Conservation (phyloP, 2,329 filamentous ascomycete genomes). For the Botrytis elliptica region DNA sequence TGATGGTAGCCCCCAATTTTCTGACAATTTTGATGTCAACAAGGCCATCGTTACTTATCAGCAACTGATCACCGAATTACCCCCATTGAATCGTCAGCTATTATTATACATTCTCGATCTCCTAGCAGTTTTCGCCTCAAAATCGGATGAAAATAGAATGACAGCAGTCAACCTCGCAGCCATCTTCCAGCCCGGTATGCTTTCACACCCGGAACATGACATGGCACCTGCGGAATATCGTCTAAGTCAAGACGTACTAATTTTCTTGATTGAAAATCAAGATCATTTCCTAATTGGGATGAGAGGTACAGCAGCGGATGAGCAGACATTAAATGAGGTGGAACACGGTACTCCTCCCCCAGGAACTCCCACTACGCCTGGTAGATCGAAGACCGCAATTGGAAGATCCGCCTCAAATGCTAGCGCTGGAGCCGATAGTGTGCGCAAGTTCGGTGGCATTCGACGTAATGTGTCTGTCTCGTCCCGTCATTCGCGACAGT, state of each 20-base stretch:
- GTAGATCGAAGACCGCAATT: slow-evolving; percentile 57
- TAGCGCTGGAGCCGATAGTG: slow-evolving; percentile 83
- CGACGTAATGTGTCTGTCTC: slow-evolving; percentile 89
- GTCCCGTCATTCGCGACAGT: slow-evolving; percentile 79
- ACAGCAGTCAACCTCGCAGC: slow-evolving; percentile 90
- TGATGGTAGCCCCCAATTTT: slow-evolving; percentile 62
- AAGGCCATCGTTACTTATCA: slow-evolving; percentile 83
- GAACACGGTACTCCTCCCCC: slow-evolving; percentile 62
- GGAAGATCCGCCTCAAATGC: slow-evolving; percentile 81
- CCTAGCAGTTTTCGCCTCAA: slow-evolving; percentile 93
- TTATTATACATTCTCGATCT: slow-evolving; percentile 94
- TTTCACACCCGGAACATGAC: slow-evolving; percentile 90
- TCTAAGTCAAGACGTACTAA: slow-evolving; percentile 92
- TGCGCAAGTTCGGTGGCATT: slow-evolving; percentile 75
- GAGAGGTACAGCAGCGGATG: slow-evolving; percentile 97
- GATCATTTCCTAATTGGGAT: slow-evolving; percentile 98
- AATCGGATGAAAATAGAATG: slow-evolving; percentile 96
- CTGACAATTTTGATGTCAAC: slow-evolving; percentile 71
- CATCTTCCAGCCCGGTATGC: slow-evolving; percentile 95
- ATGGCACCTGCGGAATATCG: slow-evolving; percentile 95
- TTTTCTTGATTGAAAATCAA: slow-evolving; percentile 97
- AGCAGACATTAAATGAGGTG: slow-evolving; percentile 62
- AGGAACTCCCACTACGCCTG: slow-evolving; percentile 49
- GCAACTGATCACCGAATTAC: slow-evolving; percentile 85
- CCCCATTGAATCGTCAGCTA: slow-evolving; percentile 88